These are phyloP conservation scores for Colletotrichum lini DNA, from an alignment of 2,329 filamentous ascomycete species.

Conservation along the genomic window DNA sequence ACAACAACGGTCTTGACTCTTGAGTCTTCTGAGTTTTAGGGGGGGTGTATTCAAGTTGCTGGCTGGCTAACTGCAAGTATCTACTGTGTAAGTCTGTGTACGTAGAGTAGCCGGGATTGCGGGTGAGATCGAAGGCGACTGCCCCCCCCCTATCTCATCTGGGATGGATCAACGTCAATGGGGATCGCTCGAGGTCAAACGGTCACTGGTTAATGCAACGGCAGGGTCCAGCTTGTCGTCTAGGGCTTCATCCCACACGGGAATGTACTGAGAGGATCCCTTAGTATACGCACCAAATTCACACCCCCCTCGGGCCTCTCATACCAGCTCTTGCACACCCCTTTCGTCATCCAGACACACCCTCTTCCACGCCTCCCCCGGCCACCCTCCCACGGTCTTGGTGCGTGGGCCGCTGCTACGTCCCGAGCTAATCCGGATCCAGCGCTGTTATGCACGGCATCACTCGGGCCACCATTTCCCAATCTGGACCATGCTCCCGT, in stretches of 20 bases:
- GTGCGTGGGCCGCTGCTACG: conserved; percentile 34
- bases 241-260: conserved; percentile 26
- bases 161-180: conserved; percentile 51
- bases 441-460: conserved; percentile 43
- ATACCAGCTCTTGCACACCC: conserved; percentile 39
- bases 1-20: conserved; percentile 34
- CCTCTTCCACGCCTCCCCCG: conserved; percentile 19
- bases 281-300: conserved; percentile 38
- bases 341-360: conserved; percentile 19
- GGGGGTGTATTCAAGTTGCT: conserved; percentile 41
- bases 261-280: conserved; percentile 38
- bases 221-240: conserved; percentile 35
- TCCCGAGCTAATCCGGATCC: conserved; percentile 39
- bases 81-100: no score
- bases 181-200: conserved; percentile 58
- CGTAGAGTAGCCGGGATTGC: conserved; percentile 44
- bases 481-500: conserved; percentile 48
- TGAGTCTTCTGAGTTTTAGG: conserved; percentile 33
- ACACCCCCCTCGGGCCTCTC: conserved; percentile 42
- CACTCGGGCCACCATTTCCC: conserved; percentile 47
- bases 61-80: not conserved
- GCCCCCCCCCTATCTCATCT: conserved; percentile 41
- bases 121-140: conserved; percentile 51
- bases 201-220: conserved; percentile 51
- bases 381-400: conserved; percentile 37